phyloP scores from a whole-genome alignment of 148 eudicot genomes.

The Rheum nobile region DNA sequence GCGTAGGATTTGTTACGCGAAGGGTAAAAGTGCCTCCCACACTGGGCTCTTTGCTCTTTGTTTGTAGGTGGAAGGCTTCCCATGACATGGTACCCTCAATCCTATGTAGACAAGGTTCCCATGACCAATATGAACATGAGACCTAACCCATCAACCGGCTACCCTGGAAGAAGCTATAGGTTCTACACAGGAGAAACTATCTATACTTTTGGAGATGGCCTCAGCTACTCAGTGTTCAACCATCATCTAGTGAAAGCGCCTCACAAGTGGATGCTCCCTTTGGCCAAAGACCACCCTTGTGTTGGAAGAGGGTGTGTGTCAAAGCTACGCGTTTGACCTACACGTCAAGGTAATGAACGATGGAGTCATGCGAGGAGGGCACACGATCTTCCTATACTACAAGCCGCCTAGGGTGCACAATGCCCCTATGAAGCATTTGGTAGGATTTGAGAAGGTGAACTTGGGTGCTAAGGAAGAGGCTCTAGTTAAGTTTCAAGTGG shows the following conservation, averaged over 20 bases:
- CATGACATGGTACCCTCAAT: slow-evolving; percentile 79
- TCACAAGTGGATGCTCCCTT: slow-evolving; percentile 29
- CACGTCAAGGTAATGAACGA: slow-evolving; percentile 47
- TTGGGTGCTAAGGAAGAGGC: slow-evolving; percentile 43
- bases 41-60: too few species aligned
- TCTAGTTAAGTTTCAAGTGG: slow-evolving; percentile 45
- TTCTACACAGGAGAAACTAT: slow-evolving; percentile 68
- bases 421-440: slow-evolving; percentile 62
- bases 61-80: slow-evolving; percentile 67
- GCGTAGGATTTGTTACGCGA: too few species aligned
- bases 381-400: slow-evolving; percentile 57
- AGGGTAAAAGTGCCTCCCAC: too few species aligned
- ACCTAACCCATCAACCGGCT: slow-evolving; percentile 50
- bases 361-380: slow-evolving; percentile 45
- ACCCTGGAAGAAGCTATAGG: slow-evolving; percentile 68
- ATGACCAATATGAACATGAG: slow-evolving; percentile 90
- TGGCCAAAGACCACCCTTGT: slow-evolving; percentile 47
- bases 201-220: slow-evolving; percentile 54
- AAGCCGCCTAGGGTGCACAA: slow-evolving; percentile 56
- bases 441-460: slow-evolving; percentile 60
- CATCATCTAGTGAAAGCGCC: slow-evolving; percentile 58
- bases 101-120: slow-evolving; percentile 46
- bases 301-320: slow-evolving; percentile 31
- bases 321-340: slow-evolving; percentile 35
- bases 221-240: slow-evolving; percentile 44